phyloP scores from a whole-genome alignment of 108 stramenopile genomes.

The Fistulifera pelliculosa region DNA sequence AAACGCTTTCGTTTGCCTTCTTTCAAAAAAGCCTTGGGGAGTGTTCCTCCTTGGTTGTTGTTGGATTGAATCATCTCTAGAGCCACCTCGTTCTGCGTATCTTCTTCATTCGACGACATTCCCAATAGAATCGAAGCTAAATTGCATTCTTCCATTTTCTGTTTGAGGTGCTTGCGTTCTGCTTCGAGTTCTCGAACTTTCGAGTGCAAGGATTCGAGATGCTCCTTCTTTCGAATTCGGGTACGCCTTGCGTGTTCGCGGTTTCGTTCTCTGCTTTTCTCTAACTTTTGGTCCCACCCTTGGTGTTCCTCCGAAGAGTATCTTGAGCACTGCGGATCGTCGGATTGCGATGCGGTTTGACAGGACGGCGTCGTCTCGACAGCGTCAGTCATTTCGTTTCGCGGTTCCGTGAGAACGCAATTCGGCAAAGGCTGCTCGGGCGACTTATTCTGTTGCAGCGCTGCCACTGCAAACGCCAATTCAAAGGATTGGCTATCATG shows the following conservation, averaged over 20 bases:
- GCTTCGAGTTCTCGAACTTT: conserved; percentile 60
- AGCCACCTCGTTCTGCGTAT: conserved; percentile 1
- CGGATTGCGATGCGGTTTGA: too few species aligned
- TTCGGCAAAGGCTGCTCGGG: too few species aligned
- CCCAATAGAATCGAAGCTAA: conserved; percentile 80
- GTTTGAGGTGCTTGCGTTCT: conserved; percentile 54
- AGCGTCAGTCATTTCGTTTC: too few species aligned
- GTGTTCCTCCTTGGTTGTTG: conserved; percentile 1
- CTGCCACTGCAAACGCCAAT: conserved; percentile 5
- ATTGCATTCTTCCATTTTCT: conserved; percentile 71
- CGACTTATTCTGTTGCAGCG: not conserved
- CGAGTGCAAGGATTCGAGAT: conserved; percentile 65
- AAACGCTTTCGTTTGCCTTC: conserved; percentile 66
- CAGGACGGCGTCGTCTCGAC: too few species aligned
- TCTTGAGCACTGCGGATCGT: too few species aligned
- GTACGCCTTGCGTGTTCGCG: conserved; percentile 88
- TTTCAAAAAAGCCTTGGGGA: conserved; percentile 12
- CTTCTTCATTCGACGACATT: conserved; percentile 30
- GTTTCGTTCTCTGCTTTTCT: conserved; percentile 74
- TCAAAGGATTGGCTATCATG: not conserved
- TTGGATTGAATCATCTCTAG: not conserved
- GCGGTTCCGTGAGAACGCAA: too few species aligned
- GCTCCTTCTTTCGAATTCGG: conserved; percentile 81
- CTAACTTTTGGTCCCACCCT: conserved; percentile 1
- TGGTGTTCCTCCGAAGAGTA: too few species aligned